A percentile compares a stretch with the other conserved stretches of the same genome.
These are phyloP conservation scores for Daldinia decipiens DNA, from an alignment of 495 filamentous ascomycete species.

Conservation along the genomic window DNA sequence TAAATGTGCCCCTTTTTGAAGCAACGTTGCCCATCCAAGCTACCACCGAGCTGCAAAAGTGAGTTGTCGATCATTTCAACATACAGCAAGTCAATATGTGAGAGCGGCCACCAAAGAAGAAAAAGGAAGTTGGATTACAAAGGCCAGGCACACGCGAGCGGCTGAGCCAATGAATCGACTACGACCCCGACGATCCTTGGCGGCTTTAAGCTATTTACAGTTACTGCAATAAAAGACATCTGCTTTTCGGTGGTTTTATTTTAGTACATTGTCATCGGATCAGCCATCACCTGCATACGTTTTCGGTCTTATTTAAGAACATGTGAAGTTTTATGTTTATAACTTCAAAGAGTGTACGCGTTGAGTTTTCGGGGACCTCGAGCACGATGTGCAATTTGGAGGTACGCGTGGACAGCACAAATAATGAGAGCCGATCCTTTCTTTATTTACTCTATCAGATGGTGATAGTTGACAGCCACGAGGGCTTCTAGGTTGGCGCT, in stretches of 20 bases:
- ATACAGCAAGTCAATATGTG: constrained; percentile 30
- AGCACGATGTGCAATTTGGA: neutral
- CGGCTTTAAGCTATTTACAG: constrained; percentile 27
- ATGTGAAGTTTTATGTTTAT: constrained; percentile 18
- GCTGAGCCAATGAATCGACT: constrained; percentile 40
- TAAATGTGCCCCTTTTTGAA: constrained; percentile 23
- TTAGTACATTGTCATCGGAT: constrained; percentile 19
- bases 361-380: neutral
- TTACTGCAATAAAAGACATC: constrained; percentile 12
- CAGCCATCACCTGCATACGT: constrained; percentile 25
- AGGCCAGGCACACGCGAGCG: constrained; percentile 17
- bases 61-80: constrained; percentile 27
- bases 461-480: neutral
- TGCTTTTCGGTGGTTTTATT: constrained; percentile 10
- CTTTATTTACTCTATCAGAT: neutral
- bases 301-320: constrained; percentile 14
- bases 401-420: neutral
- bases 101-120: constrained; percentile 12
- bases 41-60: constrained; percentile 27
- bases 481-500: neutral
- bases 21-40: constrained; percentile 34
- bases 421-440: neutral
- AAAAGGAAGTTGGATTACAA: constrained; percentile 41
- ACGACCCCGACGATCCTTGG: constrained; percentile 10
- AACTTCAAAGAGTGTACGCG: neutral